Evolutionary conservation across 768 basidiomycete genomes (phyloP), one percentile per base, ranked within the genome.

Genomic region (Lepiota venenata): DNA sequence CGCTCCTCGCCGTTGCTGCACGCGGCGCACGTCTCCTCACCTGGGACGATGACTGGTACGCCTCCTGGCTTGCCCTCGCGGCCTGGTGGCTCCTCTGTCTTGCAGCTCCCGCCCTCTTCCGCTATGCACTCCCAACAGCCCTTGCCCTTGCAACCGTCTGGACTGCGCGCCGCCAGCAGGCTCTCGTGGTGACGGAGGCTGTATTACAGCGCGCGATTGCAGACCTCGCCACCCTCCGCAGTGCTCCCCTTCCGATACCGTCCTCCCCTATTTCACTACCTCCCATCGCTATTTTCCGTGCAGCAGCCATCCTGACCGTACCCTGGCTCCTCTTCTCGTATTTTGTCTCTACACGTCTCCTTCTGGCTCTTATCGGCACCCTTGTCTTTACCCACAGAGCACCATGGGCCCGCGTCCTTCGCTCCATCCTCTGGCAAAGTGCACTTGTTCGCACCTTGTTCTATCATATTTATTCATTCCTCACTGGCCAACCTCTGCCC

Each of bases 1-100:
- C 87, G 0, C 58, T 68, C 38, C 73, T 91, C 21, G 69, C 79
- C 22, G 54, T 59, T 16, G 29, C 77, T 8, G 74, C 82, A 11
- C 70, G 71, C 52, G 29, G 67, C 0, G 64, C 76, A 2, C 77
- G 88, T 61, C 66, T 84, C 1, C 27, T 80, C 29, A 79, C 74
- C 59, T 92, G 90, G 88, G 70, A 75, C 37, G 63, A 74, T 0
- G 66, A 72, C 10, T 81, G 78, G 76, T 78, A 84, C 61, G 79
- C 88, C 49, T 77, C 82, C 48, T 87, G 78, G 74, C 78, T 94
- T 2, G 66, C 79, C 1, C 71, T 96, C 41, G 87, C 78, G 0
- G 64, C 66, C 1, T 94, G 90, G 90, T 95, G 92, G 89, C 80
- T 79, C 0, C 21, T 84, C 16, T 92, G 89, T 71, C 72, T 94